Base-by-base conservation (phyloP, 805 yeast genomes). In the Candida peoriensis region DNA sequence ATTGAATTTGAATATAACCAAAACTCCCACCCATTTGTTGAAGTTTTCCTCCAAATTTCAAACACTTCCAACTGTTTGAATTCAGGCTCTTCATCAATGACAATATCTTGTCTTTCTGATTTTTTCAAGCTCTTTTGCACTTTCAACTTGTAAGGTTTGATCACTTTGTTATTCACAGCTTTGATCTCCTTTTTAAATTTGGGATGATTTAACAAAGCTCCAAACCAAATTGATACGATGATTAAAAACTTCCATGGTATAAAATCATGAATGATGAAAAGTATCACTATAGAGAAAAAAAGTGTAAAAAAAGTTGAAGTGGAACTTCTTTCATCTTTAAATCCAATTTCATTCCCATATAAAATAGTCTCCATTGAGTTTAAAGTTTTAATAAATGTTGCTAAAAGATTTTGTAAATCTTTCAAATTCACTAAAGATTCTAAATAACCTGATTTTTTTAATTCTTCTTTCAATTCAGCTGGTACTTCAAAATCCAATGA, bases 21-120 rank as follows among this genome's bases (percentile, higher is more conserved):
- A 20, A 78, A 72, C 24, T 70, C 66, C 84, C 90, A 88, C 20
- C 67, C 67, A 6, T 68, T 62, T 2, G 81, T 69, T 18, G 76
- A 57, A 24, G 82, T 82, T 45, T 71, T 81, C 28, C 70, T 66
- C 52, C 83, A 83, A 17, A 88, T 66, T 55, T 88, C 95, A 54
- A 69, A 89, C 1, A 89, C 64, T 50, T 88, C 94, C 7, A 85
- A 88, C n/a, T 61, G 55, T 28, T 75, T 63, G 1, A 61, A 55
- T 31, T 77, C 78, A 0, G 87, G 81, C 0, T 71, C 61, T 38
- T 79, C 87, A 51, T 85, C 94, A 17, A 80, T 70, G n/a, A 84
- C 63, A 8, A 88, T 74, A 41, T 76, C 75, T 16, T 61, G 54
- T 34, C 69, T 53, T 33, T 68, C 70, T 24, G 60, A 56, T 25